Evolutionary conservation across 2,329 filamentous ascomycete genomes (phyloP).

Genomic region (Paraphoma chrysanthemicola): DNA sequence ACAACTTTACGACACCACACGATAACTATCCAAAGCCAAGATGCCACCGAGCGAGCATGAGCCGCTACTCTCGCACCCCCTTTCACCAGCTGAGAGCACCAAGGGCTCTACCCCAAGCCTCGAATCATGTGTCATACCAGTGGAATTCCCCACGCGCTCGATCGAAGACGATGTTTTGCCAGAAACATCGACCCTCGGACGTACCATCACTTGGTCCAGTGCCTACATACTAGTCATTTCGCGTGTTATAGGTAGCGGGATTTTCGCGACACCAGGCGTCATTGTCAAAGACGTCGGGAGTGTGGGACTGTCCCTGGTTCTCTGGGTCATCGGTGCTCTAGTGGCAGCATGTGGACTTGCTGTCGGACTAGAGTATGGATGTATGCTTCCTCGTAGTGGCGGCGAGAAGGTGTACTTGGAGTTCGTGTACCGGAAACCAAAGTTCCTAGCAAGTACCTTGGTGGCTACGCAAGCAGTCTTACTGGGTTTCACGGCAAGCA

Average conservation of each 20-base stretch:
- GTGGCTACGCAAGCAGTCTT: conserved; percentile 69
- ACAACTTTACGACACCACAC: not conserved
- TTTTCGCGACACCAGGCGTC: conserved; percentile 74
- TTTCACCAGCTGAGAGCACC: conserved; percentile 20
- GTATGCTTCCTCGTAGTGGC: conserved; percentile 73
- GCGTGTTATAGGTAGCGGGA: conserved; percentile 72
- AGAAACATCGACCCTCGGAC: conserved; percentile 64
- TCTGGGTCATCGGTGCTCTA: conserved; percentile 70
- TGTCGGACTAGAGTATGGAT: conserved; percentile 71
- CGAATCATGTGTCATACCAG: conserved; percentile 18
- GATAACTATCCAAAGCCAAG: not conserved
- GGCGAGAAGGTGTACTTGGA: conserved; percentile 75
- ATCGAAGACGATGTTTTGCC: conserved; percentile 67
- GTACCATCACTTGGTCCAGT: conserved; percentile 68
- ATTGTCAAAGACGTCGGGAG: conserved; percentile 73
- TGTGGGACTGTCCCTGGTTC: conserved; percentile 65
- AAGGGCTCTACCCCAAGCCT: conserved; percentile 24
- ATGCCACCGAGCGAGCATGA: conserved; percentile 25
- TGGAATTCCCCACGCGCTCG: conserved; percentile 19
- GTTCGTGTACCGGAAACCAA: conserved; percentile 69
- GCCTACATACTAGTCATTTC: conserved; percentile 73
- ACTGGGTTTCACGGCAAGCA: conserved; percentile 72
- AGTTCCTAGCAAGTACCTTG: conserved; percentile 69
- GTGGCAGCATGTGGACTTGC: conserved; percentile 68
- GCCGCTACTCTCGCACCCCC: conserved; percentile 27